phyloP scores from a whole-genome alignment of 306 rosid genomes.

The Trifolium fragiferum region DNA sequence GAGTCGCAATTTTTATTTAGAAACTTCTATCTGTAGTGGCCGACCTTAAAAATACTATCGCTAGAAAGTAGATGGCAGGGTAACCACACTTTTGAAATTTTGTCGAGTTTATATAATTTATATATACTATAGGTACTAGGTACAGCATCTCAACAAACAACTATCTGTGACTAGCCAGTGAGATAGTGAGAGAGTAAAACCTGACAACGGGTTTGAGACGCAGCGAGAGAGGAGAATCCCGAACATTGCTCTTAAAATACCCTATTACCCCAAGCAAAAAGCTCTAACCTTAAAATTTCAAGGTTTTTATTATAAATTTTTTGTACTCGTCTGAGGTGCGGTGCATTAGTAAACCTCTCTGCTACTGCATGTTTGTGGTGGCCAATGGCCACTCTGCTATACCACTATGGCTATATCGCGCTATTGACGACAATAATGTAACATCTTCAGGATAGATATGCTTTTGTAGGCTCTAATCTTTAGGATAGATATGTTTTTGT shows the following conservation, averaged over 20 bases:
- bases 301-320: background rate
- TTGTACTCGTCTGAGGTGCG: background rate
- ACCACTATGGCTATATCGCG: too few relatives aligned
- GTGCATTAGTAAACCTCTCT: background rate
- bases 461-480: background rate
- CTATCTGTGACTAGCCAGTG: background rate
- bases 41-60: background rate
- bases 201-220: background rate
- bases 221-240: background rate
- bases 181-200: background rate
- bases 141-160: background rate
- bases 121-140: background rate
- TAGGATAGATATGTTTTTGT: background rate
- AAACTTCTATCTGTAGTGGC: background rate
- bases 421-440: background rate
- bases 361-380: background rate
- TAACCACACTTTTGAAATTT: background rate
- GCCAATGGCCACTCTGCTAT: background rate
- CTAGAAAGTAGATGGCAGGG: background rate
- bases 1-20: background rate
- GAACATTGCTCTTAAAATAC: background rate
- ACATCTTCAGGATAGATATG: background rate
- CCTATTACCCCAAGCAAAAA: background rate
- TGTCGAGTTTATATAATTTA: background rate
- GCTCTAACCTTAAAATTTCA: background rate